Conservation (phyloP, 768 basidiomycete species). For the Cystobasidiopsis lactophilus region DNA sequence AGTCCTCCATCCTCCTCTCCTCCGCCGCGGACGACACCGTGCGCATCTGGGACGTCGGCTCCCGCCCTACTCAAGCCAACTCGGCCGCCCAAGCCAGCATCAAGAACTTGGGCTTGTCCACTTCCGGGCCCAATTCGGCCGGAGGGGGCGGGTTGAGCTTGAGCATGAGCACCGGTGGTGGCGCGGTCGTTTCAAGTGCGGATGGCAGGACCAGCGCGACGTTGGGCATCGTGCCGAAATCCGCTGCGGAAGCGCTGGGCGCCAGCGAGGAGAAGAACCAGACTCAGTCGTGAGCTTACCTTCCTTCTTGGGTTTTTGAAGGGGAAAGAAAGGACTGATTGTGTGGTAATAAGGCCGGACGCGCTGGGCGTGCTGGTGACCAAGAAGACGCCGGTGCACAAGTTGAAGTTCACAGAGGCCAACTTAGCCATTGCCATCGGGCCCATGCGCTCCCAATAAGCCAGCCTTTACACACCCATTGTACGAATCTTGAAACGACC, state of each 20-base stretch:
- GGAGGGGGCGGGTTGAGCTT: neutral
- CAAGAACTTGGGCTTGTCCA: constrained; percentile 21
- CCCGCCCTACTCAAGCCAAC: constrained; percentile 28
- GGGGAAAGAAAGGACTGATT: neutral
- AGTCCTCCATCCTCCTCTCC: constrained; percentile 72
- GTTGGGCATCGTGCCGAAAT: neutral
- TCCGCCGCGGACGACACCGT: constrained; percentile 90
- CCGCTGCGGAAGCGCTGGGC: neutral
- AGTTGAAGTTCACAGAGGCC: constrained; percentile 81
- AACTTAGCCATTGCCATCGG: constrained; percentile 84
- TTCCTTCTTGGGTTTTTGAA: neutral
- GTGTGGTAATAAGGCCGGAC: constrained; percentile 55
- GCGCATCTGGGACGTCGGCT: constrained; percentile 76
- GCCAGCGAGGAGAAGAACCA: neutral
- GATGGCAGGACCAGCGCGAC: constrained; percentile 2
- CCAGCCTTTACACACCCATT: too few species aligned
- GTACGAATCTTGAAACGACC: too few species aligned
- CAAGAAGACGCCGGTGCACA: constrained; percentile 78
- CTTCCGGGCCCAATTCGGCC: neutral
- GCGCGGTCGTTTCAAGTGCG: constrained; percentile 1
- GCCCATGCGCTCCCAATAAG: too few species aligned
- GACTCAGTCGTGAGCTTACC: too few species aligned
- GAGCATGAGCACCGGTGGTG: neutral
- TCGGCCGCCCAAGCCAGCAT: neutral
- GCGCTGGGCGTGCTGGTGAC: constrained; percentile 78